These are phyloP conservation scores for Hansenula sp. DNA, from an alignment of 1,139 yeast genomes.

Conservation along the genomic window DNA sequence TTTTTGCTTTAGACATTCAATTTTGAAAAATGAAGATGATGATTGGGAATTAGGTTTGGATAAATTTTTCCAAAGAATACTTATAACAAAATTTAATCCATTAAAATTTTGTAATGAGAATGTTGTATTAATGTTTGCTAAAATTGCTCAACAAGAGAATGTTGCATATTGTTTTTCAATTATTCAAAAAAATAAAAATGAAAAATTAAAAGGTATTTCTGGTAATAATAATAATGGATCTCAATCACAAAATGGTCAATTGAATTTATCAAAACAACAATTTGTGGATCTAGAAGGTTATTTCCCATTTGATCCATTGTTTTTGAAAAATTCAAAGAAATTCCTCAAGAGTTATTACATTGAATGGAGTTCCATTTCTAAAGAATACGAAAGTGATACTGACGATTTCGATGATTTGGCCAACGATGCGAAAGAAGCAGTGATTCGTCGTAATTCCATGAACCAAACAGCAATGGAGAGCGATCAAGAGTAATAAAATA, in stretches of 20 bases:
- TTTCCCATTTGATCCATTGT: constrained; percentile 93
- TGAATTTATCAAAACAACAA: constrained; percentile 54
- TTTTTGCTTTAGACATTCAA: constrained; percentile 79
- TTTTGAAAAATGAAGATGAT: constrained; percentile 39
- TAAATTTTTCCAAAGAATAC: constrained; percentile 79
- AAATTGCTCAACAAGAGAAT: constrained; percentile 83
- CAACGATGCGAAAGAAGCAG: constrained; percentile 31
- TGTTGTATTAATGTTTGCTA: constrained; percentile 91
- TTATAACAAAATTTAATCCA: constrained; percentile 89
- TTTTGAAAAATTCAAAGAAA: constrained; percentile 57
- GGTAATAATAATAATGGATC: constrained; percentile 20
- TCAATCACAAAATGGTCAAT: background rate
- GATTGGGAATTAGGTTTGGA: constrained; percentile 83
- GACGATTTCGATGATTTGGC: constrained; percentile 29
- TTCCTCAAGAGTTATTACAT: constrained; percentile 57
- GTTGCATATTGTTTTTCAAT: constrained; percentile 92
- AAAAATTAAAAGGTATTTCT: constrained; percentile 34
- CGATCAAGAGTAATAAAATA: constrained; percentile 2
- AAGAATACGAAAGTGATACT: constrained; percentile 57
- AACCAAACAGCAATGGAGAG: constrained; percentile 4
- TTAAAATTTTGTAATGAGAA: constrained; percentile 90
- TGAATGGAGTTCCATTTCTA: constrained; percentile 74
- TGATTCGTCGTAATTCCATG: constrained; percentile 25
- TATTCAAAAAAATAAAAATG: constrained; percentile 78
- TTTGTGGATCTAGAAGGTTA: constrained; percentile 86